A percentile compares a stretch with the other conserved stretches of the same genome.
Evolutionary conservation across 306 rosid genomes (phyloP).

Genomic region (Fagus crenata): DNA sequence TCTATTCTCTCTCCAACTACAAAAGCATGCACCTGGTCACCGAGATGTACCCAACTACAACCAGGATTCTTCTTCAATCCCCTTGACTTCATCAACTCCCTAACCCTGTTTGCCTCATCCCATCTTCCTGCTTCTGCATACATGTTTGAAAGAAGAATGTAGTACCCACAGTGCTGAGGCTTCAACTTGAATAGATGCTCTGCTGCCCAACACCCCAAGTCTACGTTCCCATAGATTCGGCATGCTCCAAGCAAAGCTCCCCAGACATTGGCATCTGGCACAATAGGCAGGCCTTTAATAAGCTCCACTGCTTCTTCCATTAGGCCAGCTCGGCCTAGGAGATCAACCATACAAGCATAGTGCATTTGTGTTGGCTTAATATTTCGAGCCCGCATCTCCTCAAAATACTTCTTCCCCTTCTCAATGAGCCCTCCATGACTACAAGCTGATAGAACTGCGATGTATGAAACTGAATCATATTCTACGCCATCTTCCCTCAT

Average conservation of each 20-base stretch:
- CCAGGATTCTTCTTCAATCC: slow-evolving; percentile 75
- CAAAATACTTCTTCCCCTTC: slow-evolving; percentile 62
- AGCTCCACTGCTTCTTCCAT: slow-evolving; percentile 72
- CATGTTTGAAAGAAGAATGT: slow-evolving; percentile 83
- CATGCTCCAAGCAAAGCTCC: slow-evolving; percentile 94
- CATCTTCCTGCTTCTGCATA: slow-evolving; percentile 90
- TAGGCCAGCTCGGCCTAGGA: slow-evolving; percentile 82
- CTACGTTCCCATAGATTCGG: slow-evolving; percentile 68
- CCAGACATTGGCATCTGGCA: slow-evolving; percentile 77
- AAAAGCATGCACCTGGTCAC: slow-evolving; percentile 59
- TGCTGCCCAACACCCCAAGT: slow-evolving; percentile 76
- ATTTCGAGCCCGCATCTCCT: slow-evolving; percentile 49
- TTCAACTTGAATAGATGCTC: slow-evolving; percentile 65
- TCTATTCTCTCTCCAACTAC: slow-evolving; percentile 59
- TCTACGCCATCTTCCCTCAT: slow-evolving; percentile 59
- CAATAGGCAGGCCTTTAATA: slow-evolving; percentile 52
- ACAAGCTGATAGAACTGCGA: slow-evolving; percentile 85
- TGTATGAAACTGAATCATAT: slow-evolving; percentile 74
- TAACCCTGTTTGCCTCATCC: slow-evolving; percentile 72
- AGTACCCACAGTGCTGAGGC: slow-evolving; percentile 82
- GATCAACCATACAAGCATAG: slow-evolving; percentile 86
- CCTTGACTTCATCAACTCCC: slow-evolving; percentile 77
- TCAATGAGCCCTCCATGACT: slow-evolving; percentile 87
- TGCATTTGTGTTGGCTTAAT: slow-evolving; percentile 73
- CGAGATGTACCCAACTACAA: slow-evolving; percentile 80